Conservation (phyloP, 2,329 filamentous ascomycete species). For the Xylaria sp. region DNA sequence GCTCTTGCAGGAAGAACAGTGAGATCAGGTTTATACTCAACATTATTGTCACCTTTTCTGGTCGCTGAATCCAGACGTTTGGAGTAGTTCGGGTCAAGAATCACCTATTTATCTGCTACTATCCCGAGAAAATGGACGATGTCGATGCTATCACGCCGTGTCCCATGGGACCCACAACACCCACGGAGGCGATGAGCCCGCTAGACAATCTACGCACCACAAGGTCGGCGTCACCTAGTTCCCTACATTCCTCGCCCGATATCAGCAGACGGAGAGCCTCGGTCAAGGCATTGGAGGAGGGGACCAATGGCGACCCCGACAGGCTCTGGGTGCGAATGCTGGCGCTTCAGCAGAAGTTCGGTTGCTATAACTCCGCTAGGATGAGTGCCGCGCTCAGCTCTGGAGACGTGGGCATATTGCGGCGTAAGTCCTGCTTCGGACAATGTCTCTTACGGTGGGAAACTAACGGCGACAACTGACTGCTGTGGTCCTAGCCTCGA, state of each 20-base stretch:
- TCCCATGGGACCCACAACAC: constrained; percentile 36
- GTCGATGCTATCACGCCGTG: constrained; percentile 52
- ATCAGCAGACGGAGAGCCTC: constrained; percentile 44
- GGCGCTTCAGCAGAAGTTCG: constrained; percentile 58
- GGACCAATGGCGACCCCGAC: constrained; percentile 54
- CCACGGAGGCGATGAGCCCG: constrained; percentile 14
- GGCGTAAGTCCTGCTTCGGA: constrained; percentile 54
- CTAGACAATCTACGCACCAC: constrained; percentile 37
- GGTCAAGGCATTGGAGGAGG: constrained; percentile 49
- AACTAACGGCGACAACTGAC: constrained; percentile 16
- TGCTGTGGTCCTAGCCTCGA: constrained; percentile 45
- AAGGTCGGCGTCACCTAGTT: constrained; percentile 45
- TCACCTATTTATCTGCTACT: not conserved
- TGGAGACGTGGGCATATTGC: constrained; percentile 54
- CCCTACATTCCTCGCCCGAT: constrained; percentile 39
- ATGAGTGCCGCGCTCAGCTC: constrained; percentile 60
- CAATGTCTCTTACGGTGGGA: too few relatives aligned
- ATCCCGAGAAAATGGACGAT: constrained; percentile 42
- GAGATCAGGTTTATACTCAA: not conserved
- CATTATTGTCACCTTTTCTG: not conserved
- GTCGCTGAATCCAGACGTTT: not conserved
- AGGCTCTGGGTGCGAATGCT: constrained; percentile 63
- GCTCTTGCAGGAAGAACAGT: not conserved
- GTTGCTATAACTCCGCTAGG: constrained; percentile 62
- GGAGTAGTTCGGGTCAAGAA: not conserved